Evolutionary conservation across 2,329 filamentous ascomycete species (phyloP).

Genomic region (Trichoderma sp.): DNA sequence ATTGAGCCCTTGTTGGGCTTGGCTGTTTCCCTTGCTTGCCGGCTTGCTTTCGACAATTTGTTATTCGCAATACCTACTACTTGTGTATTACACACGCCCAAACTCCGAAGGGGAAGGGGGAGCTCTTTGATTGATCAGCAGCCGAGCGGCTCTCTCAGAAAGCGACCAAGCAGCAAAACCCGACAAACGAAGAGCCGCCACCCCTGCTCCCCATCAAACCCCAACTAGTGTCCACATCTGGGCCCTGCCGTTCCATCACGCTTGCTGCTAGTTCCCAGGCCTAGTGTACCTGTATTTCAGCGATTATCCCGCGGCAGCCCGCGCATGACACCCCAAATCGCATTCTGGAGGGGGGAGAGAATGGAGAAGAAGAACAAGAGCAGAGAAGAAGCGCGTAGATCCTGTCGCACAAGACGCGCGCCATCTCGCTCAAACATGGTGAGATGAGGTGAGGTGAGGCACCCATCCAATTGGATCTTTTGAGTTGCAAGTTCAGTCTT

Average conservation of each 20-base stretch:
- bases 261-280: not conserved
- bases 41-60: constrained; percentile 3
- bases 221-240: constrained; percentile 9
- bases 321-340: constrained; percentile 22
- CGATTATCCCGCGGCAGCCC: constrained; percentile 19
- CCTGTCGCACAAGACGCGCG: not conserved
- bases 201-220: constrained; percentile 4
- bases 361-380: not conserved
- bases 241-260: constrained; percentile 16
- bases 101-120: not conserved
- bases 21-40: not conserved
- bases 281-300: not conserved
- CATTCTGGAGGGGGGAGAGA: not conserved
- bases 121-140: constrained; percentile 22
- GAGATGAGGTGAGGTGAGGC: not conserved
- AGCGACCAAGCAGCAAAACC: not conserved
- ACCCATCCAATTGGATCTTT: constrained; percentile 1
- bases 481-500: not conserved
- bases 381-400: not conserved
- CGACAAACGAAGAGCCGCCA: not conserved
- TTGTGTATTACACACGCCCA: not conserved
- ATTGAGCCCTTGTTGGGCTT: not conserved
- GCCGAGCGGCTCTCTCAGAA: not conserved
- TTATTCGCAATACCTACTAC: not conserved
- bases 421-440: constrained; percentile 6